Evolutionary conservation across 371 early-diverging fungal genomes (phyloP).

Genomic region (Actinomucor elegans): DNA sequence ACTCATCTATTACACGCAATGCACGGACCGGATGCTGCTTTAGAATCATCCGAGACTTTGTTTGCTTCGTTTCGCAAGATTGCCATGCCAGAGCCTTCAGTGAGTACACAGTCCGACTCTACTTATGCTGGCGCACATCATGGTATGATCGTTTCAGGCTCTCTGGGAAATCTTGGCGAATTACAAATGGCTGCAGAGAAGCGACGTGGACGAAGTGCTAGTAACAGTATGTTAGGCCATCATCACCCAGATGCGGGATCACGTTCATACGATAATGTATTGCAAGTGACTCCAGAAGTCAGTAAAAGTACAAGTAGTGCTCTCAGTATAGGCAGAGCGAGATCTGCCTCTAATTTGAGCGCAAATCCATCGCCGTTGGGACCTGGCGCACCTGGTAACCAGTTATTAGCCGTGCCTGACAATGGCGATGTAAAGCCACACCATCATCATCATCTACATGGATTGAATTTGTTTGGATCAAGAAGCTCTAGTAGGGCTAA

Average conservation of each 20-base stretch:
- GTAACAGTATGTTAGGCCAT: slow-evolving; percentile 8
- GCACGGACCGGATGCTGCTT: slow-evolving; percentile 53
- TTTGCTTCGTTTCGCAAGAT: slow-evolving; percentile 66
- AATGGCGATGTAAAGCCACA: neutral
- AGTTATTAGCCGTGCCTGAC: slow-evolving; percentile 15
- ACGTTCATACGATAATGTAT: slow-evolving; percentile 17
- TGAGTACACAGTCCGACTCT: neutral
- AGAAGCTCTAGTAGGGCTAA: slow-evolving; percentile 23
- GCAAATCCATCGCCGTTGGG: slow-evolving; percentile 9
- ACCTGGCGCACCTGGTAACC: neutral
- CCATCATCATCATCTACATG: slow-evolving; percentile 13
- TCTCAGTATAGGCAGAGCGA: slow-evolving; percentile 8
- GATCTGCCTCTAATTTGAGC: slow-evolving; percentile 20
- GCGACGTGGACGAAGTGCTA: slow-evolving; percentile 17
- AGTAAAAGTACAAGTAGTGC: neutral
- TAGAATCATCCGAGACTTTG: slow-evolving; percentile 55
- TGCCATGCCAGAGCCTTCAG: slow-evolving; percentile 26
- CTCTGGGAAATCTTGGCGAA: slow-evolving; percentile 33
- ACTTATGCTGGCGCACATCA: slow-evolving; percentile 10
- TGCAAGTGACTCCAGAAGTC: neutral
- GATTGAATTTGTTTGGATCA: slow-evolving; percentile 26
- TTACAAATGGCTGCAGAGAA: slow-evolving; percentile 6
- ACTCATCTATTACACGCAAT: slow-evolving; percentile 50
- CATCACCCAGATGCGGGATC: slow-evolving; percentile 5
- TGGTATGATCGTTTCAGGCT: slow-evolving; percentile 30